Base-by-base conservation (phyloP, 257 asterid genomes). In the Thymus quinquecostatus region DNA sequence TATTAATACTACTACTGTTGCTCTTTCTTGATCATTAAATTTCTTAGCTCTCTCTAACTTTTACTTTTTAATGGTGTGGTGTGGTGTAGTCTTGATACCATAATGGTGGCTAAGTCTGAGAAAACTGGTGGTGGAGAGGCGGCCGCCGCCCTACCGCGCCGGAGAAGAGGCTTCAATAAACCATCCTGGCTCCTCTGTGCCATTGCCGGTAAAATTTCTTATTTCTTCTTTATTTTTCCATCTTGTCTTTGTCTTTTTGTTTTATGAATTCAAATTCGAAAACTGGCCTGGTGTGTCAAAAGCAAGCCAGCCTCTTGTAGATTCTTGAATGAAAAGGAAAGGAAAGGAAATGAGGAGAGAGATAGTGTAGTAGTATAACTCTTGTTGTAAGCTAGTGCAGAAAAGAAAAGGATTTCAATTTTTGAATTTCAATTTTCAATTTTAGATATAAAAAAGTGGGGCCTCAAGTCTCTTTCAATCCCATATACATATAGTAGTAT, bases 141-240 rank as follows among this genome's bases (percentile, higher is more conserved):
- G n/a, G 58, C 44, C 10, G 77, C 55, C 28, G 30, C 57, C 32
- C 76, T 66, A 2, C 54, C 85, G 27, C 86, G 83, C 13, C 73
- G 84, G 73, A 78, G 81, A 73, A 82, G 81, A 65, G 80, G 82
- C 79, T 86, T 82, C 83, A 75, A 74, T 72, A 88, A 88, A 60
- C 97, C 98, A n/a, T 92, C 98, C 1, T 92, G 98, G 97, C 94
- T 92, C 69, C 92, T 92, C 73, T 92, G 92, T 78, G 76, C 87
- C 66, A 83, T 92, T 69, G 98, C 94, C 68, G 98, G 98, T 92
- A 92, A 57, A 28, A 21, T 21, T 21, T 21, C 21, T 21, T 32
- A 8, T 50, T 14, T 3, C 51, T 3, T 32, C 13, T 55, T 1
- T 68, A 28, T 68, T n/a, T 40, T 0, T 41, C 6, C 9, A 10